Percentiles rank a stretch among this genome's conserved stretches.
These are phyloP conservation scores for Rhododendron ferrugineum DNA, from an alignment of 148 eudicot species.

Conservation along the genomic window DNA sequence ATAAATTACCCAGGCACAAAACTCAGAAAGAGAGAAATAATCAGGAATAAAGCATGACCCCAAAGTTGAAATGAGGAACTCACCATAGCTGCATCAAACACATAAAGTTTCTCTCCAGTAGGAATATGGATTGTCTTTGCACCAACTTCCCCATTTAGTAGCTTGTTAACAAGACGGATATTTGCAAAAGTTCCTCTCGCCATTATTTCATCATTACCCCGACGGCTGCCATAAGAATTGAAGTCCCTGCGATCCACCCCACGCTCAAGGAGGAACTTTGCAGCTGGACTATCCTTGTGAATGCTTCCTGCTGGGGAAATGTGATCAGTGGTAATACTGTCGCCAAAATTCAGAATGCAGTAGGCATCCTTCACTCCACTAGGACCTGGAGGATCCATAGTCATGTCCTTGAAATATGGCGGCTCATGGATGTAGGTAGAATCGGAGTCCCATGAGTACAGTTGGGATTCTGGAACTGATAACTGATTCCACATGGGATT, in stretches of 20 bases:
- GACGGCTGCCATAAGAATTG: slow-evolving; percentile 23
- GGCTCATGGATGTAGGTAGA: slow-evolving; percentile 26
- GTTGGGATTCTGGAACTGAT: slow-evolving; percentile 11
- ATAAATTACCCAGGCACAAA: not conserved
- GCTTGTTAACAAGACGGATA: slow-evolving; percentile 22
- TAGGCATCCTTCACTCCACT: slow-evolving; percentile 23
- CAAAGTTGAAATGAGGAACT: not conserved
- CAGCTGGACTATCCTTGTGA: slow-evolving; percentile 24
- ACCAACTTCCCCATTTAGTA: slow-evolving; percentile 21
- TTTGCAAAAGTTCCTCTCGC: slow-evolving; percentile 24
- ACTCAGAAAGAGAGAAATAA: not conserved
- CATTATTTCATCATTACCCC: slow-evolving; percentile 24
- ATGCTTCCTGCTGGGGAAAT: slow-evolving; percentile 24
- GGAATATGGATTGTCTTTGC: slow-evolving; percentile 20
- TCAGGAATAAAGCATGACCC: not conserved
- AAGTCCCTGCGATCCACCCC: slow-evolving; percentile 21
- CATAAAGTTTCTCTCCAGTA: slow-evolving; percentile 19
- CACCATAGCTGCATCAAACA: slow-evolving; percentile 21
- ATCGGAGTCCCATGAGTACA: slow-evolving; percentile 22
- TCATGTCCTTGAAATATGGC: slow-evolving; percentile 24
- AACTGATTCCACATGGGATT: slow-evolving; percentile 23
- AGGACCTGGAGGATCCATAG: slow-evolving; percentile 22
- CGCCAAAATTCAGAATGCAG: slow-evolving; percentile 21
- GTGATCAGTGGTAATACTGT: slow-evolving; percentile 26
- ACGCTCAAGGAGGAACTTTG: slow-evolving; percentile 15